phyloP scores from a whole-genome alignment of 1,284 basidiomycete species.

The Rhodotorula sp. region DNA sequence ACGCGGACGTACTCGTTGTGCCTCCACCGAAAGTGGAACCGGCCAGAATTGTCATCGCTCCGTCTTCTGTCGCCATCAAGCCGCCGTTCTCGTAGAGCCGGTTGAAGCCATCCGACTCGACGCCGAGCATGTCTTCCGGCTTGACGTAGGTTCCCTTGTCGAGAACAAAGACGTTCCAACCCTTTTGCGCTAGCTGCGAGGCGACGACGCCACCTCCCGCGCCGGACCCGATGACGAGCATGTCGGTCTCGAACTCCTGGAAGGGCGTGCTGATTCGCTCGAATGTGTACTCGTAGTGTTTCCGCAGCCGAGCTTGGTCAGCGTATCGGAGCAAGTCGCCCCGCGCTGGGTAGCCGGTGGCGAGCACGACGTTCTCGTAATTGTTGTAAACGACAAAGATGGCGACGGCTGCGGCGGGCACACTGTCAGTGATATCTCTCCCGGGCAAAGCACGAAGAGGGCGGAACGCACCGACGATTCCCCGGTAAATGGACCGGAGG shows the following conservation, averaged over 20 bases:
- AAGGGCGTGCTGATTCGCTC: conserved; percentile 22
- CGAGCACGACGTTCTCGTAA: conserved; percentile 23
- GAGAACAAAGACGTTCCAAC: conserved; percentile 51
- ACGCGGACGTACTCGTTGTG: conserved; percentile 40
- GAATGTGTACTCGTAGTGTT: conserved; percentile 26
- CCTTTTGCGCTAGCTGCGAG: conserved; percentile 48
- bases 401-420: neutral
- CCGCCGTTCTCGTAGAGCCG: conserved; percentile 51
- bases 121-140: conserved; percentile 47
- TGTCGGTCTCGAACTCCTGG: conserved; percentile 38
- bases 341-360: conserved; percentile 26
- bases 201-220: conserved; percentile 52
- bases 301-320: conserved; percentile 15
- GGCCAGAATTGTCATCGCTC: conserved; percentile 50
- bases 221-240: conserved; percentile 52
- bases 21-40: conserved; percentile 54
- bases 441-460: neutral
- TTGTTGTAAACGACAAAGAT: conserved; percentile 34
- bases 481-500: conserved; percentile 28
- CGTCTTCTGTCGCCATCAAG: conserved; percentile 50
- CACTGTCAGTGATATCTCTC: neutral
- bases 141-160: conserved; percentile 53
- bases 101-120: conserved; percentile 48
- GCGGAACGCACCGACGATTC: conserved; percentile 10
- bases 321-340: conserved; percentile 27